A percentile compares a stretch with the other conserved stretches of the same genome.
Conservation (phyloP, 306 rosid species). For the Lathyrus sativus region DNA sequence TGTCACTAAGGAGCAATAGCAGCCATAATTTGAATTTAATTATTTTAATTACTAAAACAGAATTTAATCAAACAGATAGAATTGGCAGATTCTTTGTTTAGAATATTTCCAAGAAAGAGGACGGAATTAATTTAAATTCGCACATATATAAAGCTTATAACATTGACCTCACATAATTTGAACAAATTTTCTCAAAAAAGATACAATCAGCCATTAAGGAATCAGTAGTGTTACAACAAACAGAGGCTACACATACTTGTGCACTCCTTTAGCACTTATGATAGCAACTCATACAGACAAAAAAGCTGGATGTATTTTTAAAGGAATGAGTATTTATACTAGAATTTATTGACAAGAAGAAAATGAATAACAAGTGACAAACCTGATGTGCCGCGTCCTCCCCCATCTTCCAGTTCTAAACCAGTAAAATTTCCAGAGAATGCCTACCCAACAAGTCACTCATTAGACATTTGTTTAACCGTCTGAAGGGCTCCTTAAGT, state of each 20-base stretch:
- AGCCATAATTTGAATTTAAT: conserved; percentile 5
- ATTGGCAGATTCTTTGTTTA: not conserved
- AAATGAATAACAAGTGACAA: conserved; percentile 14
- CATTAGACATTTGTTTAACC: conserved; percentile 34
- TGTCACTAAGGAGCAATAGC: conserved; percentile 1
- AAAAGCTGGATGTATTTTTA: not conserved
- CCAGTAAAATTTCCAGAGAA: conserved; percentile 89
- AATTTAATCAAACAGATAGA: conserved; percentile 14
- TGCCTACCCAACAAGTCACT: conserved; percentile 60
- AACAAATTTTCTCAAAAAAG: conserved; percentile 20
- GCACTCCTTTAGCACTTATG: conserved; percentile 3
- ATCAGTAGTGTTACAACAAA: not conserved
- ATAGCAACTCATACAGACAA: not conserved
- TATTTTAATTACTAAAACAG: conserved; percentile 7
- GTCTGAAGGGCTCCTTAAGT: not conserved
- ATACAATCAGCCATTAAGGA: conserved; percentile 8
- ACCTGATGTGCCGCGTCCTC: conserved; percentile 99
- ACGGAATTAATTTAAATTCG: not conserved
- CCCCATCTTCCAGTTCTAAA: conserved; percentile 98
- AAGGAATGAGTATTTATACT: not conserved
- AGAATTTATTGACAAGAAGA: not conserved
- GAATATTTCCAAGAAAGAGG: conserved; percentile 6
- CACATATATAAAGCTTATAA: not conserved
- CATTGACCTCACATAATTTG: not conserved
- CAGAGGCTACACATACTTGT: conserved; percentile 14